Evolutionary conservation across 208 protist species (phyloP), one percentile per base, ranked within the genome.

Genomic region (Leishmania tarentolae): DNA sequence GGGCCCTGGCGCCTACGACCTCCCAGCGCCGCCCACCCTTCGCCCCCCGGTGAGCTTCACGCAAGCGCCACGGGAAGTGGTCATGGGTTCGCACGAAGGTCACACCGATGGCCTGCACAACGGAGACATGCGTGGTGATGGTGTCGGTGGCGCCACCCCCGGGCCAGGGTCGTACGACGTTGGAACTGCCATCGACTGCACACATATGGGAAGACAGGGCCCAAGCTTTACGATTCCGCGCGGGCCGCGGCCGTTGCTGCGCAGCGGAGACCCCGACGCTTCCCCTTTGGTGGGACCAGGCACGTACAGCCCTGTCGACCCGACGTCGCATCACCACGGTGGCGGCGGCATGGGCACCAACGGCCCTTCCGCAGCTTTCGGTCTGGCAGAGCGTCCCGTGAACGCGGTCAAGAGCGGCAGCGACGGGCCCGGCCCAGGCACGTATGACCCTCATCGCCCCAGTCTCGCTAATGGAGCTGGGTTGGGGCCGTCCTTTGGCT

Each of bases 131-230:
- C 66, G 66, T 47, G 66, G 66, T 46, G 66, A 40, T 42, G 1
- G 6, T n/a, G 21, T 71, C 66, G 35, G 52, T 21, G 72, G 52
- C 8, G 52, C 19, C 52, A 57, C 35, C 1, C 83, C 83, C 11
- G 83, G 83, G 3, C 83, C 83, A n/a, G 83, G 83, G 24, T 59
- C 83, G 21, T 86, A 86, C 79, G 83, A 82, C 37, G 76, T 84
- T 5, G 59, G 31, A 8, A 44, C 37, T 3, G 76, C 63, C 44
- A 47, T 59, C 42, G 57, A 42, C 17, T 40, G 42, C 57, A 61
- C 44, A 59, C 50, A 50, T 42, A 35, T 28, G 56, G 61, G 79
- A 7, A 63, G 61, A 46, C 76, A 42, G 4, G 59, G 57, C 35
- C 70, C 70, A 8, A 75, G 82, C 72, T 75, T 76, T 56, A 85